A percentile compares a stretch with the other conserved stretches of the same genome.
Conservation (phyloP, 176 grass and related monocot species). For the Bonia amplexicaulis region DNA sequence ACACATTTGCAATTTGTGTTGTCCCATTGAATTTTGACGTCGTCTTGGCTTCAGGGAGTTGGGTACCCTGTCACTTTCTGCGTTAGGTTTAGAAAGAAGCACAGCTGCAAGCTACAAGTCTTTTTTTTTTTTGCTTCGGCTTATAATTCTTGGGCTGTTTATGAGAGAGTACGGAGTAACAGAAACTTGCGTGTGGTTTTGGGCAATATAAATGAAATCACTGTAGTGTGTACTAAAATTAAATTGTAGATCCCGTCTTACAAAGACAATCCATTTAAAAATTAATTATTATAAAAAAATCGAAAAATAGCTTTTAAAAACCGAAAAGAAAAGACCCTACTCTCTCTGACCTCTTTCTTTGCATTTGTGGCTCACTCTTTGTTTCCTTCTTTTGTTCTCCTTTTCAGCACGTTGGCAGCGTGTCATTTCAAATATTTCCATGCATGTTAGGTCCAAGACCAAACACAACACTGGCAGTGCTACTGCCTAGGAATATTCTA, state of each 20-base stretch:
- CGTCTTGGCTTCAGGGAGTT: neutral
- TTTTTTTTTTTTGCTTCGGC: no score
- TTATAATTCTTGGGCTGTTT: no score
- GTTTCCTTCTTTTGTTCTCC: neutral
- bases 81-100: neutral
- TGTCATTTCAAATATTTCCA: neutral
- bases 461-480: neutral
- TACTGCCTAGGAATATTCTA: neutral
- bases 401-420: slow-evolving; percentile 18
- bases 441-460: slow-evolving; percentile 24
- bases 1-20: neutral
- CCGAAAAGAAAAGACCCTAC: neutral
- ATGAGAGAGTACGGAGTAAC: no score
- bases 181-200: no score
- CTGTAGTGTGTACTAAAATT: no score
- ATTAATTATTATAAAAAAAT: no score
- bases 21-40: neutral
- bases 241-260: no score
- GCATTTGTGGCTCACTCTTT: no score
- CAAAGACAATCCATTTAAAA: no score
- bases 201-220: no score
- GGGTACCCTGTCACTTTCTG: neutral
- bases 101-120: neutral
- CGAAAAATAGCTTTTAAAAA: no score
- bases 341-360: neutral